Conservation (phyloP, 2,329 filamentous ascomycete genomes). For the Emydomyces testavorans region DNA sequence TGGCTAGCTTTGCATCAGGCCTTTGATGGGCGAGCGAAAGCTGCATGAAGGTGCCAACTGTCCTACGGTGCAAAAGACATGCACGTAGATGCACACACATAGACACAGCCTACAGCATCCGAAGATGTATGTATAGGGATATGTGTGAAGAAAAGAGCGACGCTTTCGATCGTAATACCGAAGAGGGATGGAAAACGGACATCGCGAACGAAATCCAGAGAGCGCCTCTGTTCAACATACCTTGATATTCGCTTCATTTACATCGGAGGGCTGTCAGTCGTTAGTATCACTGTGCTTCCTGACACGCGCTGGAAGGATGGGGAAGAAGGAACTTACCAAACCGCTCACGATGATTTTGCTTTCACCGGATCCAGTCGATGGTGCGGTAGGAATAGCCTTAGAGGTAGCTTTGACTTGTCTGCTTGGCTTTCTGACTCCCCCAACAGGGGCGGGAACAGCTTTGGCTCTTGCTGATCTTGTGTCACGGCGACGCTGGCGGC, state of each 20-base stretch:
- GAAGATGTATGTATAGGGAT: neutral
- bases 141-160: conserved; percentile 25
- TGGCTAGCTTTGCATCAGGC: conserved; percentile 23
- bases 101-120: conserved; percentile 1
- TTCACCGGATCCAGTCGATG: conserved; percentile 52
- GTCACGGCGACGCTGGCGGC: conserved; percentile 38
- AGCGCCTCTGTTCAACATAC: conserved; percentile 90
- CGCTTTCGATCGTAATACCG: conserved; percentile 28
- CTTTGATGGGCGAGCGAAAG: conserved; percentile 24
- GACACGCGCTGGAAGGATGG: neutral
- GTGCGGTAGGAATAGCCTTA: conserved; percentile 53
- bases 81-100: conserved; percentile 17
- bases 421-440: conserved; percentile 72
- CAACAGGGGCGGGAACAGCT: conserved; percentile 56
- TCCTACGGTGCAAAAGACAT: conserved; percentile 13
- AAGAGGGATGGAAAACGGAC: conserved; percentile 33
- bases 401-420: conserved; percentile 36
- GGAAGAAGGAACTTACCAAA: conserved; percentile 58
- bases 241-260: conserved; percentile 96
- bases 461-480: conserved; percentile 19
- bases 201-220: conserved; percentile 63
- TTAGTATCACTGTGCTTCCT: conserved; percentile 36
- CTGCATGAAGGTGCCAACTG: conserved; percentile 6
- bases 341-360: conserved; percentile 99
- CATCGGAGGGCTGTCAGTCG: conserved; percentile 68